These are phyloP conservation scores for Cutaneotrichosporon curvatum DNA, from an alignment of 1,284 basidiomycete species.

Conservation along the genomic window DNA sequence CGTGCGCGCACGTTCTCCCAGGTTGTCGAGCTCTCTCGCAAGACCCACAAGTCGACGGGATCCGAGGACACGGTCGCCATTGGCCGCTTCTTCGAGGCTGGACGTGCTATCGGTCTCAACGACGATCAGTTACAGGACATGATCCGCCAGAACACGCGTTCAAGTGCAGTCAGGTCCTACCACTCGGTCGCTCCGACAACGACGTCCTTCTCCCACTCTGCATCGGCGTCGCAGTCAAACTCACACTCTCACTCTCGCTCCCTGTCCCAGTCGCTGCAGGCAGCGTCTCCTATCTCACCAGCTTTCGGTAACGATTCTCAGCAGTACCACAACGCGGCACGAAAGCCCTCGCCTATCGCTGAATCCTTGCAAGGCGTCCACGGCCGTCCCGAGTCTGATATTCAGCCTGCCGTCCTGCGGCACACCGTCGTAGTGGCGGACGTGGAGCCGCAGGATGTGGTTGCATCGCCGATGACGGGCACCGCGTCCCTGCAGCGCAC, in stretches of 20 bases:
- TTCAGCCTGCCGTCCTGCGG: slow-evolving; percentile 19
- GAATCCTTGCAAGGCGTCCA: background rate
- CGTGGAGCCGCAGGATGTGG: background rate
- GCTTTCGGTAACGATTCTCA: slow-evolving; percentile 2
- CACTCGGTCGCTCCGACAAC: slow-evolving; percentile 8
- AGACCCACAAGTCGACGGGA: slow-evolving; percentile 1
- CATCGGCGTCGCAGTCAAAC: slow-evolving; percentile 1
- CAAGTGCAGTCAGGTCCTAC: background rate
- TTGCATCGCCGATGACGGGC: background rate
- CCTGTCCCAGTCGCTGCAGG: background rate
- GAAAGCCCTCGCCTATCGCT: background rate
- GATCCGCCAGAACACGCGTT: slow-evolving; percentile 26
- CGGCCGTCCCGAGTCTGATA: background rate
- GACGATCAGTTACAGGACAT: slow-evolving; percentile 33
- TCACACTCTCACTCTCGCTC: no score
- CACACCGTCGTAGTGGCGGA: slow-evolving; percentile 31
- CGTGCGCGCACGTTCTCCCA: background rate
- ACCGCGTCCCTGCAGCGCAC: background rate
- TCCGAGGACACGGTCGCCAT: slow-evolving; percentile 25
- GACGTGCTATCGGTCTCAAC: slow-evolving; percentile 31
- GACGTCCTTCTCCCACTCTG: slow-evolving; percentile 5
- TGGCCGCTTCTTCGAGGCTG: slow-evolving; percentile 33
- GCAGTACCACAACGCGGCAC: background rate
- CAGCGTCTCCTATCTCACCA: background rate
- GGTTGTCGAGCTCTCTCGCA: slow-evolving; percentile 3